Conservation (phyloP, 176 grass and related monocot genomes). For the Hordeum marinum region DNA sequence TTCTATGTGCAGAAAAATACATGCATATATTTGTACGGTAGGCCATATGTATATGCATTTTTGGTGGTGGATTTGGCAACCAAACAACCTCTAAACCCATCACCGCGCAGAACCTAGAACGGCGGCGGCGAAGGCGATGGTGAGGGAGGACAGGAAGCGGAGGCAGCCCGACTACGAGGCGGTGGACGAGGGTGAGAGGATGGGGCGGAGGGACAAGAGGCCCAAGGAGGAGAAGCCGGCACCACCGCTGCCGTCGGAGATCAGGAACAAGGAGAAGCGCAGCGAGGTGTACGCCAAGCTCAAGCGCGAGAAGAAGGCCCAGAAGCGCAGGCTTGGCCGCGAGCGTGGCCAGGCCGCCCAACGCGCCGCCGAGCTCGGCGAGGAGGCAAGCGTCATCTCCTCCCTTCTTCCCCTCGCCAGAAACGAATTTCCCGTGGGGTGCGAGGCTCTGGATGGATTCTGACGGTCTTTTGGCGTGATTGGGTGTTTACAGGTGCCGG, state of each 20-base stretch:
- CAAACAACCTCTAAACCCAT: too few species aligned
- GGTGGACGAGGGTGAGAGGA: constrained; percentile 4
- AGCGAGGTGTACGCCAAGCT: constrained; percentile 73
- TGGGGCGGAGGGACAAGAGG: constrained; percentile 34
- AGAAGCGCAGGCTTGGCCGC: constrained; percentile 63
- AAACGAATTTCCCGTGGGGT: not conserved
- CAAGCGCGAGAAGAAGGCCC: constrained; percentile 75
- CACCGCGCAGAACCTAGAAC: not conserved
- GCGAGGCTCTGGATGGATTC: not conserved
- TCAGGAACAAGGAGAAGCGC: constrained; percentile 97
- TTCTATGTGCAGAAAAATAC: too few species aligned
- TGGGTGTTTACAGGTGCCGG: constrained; percentile 51
- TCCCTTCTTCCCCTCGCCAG: not conserved
- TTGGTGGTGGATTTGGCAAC: too few species aligned
- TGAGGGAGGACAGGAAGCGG: constrained; percentile 40
- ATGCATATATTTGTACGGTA: too few species aligned
- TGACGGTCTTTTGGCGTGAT: not conserved
- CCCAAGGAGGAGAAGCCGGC: constrained; percentile 35
- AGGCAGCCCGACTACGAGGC: constrained; percentile 4
- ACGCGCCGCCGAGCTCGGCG: constrained; percentile 65
- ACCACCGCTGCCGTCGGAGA: constrained; percentile 51
- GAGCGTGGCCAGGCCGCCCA: constrained; percentile 39
- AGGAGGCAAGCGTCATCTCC: constrained; percentile 38
- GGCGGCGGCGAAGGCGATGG: constrained; percentile 10
- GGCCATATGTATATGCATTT: too few species aligned